phyloP scores from a whole-genome alignment of 2,329 filamentous ascomycete species.

The Sporothrix variecibatus region DNA sequence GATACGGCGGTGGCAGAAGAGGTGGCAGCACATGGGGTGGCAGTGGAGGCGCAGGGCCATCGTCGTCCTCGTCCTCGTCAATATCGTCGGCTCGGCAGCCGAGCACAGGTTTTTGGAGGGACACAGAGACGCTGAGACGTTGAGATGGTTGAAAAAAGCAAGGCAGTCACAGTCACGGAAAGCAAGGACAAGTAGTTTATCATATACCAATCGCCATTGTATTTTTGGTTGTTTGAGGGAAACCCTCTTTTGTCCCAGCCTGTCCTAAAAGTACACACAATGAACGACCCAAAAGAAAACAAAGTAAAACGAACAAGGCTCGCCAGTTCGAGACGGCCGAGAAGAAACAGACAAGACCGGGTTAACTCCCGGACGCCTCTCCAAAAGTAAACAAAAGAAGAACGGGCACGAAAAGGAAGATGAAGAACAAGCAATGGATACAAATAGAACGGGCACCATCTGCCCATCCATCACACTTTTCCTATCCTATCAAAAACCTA shows the following conservation, averaged over 20 bases:
- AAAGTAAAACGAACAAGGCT: not conserved
- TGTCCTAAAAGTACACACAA: constrained; percentile 3
- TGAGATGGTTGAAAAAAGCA: constrained; percentile 36
- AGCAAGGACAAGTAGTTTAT: not conserved
- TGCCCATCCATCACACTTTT: not conserved
- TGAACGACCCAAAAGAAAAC: not conserved
- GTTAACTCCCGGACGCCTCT: not conserved
- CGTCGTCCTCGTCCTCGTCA: constrained; percentile 40
- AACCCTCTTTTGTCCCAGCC: not conserved
- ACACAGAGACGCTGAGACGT: constrained; percentile 61
- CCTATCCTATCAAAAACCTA: constrained; percentile 1
- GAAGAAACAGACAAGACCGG: not conserved
- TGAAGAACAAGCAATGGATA: not conserved
- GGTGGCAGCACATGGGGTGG: constrained; percentile 35
- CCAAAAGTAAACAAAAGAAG: not conserved
- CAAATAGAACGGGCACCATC: not conserved
- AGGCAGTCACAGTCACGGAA: not conserved
- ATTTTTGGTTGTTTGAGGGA: not conserved
- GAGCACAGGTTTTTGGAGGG: constrained; percentile 74
- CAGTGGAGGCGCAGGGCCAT: constrained; percentile 39
- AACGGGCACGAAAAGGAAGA: not conserved
- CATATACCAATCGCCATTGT: not conserved
- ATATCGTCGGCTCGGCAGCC: constrained; percentile 56
- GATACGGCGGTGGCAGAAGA: constrained; percentile 21
- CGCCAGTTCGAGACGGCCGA: not conserved